These are phyloP conservation scores for Cladophialophora carrionii DNA, from an alignment of 2,329 filamentous ascomycete species.

Conservation along the genomic window DNA sequence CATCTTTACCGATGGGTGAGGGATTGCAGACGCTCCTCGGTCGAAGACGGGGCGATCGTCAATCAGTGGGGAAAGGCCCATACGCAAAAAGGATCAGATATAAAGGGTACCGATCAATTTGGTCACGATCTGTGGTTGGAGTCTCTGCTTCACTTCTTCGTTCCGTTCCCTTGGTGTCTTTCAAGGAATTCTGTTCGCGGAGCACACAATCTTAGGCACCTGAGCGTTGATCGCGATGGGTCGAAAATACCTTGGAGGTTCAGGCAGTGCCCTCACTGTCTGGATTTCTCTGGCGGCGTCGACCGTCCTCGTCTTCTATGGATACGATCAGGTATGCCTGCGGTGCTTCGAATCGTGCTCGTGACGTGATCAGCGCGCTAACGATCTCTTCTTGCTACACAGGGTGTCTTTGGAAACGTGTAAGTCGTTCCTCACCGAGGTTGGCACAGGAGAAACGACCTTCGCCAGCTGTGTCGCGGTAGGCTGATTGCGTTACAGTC, in stretches of 20 bases:
- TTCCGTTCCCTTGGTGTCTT: background rate
- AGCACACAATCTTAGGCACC: background rate
- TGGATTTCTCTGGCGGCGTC: conserved; percentile 58
- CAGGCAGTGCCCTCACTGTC: conserved; percentile 55
- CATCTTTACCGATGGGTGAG: conserved; percentile 10
- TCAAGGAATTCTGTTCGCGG: background rate
- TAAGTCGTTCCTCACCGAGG: background rate
- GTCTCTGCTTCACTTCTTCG: background rate
- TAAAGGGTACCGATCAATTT: background rate
- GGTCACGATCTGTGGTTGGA: background rate
- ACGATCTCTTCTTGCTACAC: conserved; percentile 13
- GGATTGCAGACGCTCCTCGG: conserved; percentile 6
- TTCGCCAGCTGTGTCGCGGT: background rate
- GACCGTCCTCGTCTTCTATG: conserved; percentile 57
- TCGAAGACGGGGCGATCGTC: conserved; percentile 11
- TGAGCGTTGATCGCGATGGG: conserved; percentile 43
- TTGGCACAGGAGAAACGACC: background rate
- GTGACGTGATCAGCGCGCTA: background rate
- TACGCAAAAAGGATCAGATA: background rate
- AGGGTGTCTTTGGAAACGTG: conserved; percentile 46
- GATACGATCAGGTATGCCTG: conserved; percentile 46
- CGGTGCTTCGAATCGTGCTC: background rate
- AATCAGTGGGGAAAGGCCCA: conserved; percentile 3
- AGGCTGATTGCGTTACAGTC: conserved; percentile 11
- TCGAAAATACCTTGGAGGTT: conserved; percentile 56